Base-by-base conservation (phyloP, 2,329 filamentous ascomycete genomes). In the Aureobasidium pullulans region DNA sequence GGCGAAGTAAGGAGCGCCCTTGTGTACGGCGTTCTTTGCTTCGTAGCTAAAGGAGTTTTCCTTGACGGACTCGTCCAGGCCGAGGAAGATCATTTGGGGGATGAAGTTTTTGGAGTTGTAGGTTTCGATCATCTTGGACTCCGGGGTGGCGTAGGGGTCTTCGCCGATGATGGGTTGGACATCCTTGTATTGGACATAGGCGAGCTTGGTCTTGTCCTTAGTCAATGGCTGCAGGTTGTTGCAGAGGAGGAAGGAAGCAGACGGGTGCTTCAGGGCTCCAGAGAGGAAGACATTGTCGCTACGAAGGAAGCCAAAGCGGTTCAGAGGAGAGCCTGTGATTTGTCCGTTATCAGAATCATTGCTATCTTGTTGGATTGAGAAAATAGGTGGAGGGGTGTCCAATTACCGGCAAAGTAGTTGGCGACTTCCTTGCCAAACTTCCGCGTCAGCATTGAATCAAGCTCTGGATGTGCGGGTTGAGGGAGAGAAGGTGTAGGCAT, bases 1-100 rank as follows among this genome's bases (percentile, higher is more conserved):
- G 1, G 92, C 93, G 70, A 97, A 99, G 75, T 86, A 95, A 1
- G 94, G 92, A 50, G 81, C 80, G 3, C 93, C 94, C 36, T 79
- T 82, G 70, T 96, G 95, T 28, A 77, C 75, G 56, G 85, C 84
- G 60, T 83, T 84, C 56, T 79, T 78, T 49, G 84, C 84, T 61
- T 84, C 85, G 68, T 86, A 87, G 61, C 78, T 69, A 54, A 88
- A 81, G 0, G 76, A 81, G 32, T 79, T 72, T 15, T 48, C 56
- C 50, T 77, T 76, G 29, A 72, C 72, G 49, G 72, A 74, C 70
- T 96, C 90, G 65, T 96, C 85, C 49, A 96, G 74, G 0, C 93
- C 93, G 31, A 97, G 76, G 70, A 97, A 96, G 56, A 97, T 79
- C 54, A 96, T 78, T 63, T 90, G 81, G 3, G 91, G 87, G 19